Conservation (phyloP, 2,329 filamentous ascomycete genomes). For the Paradendryphiella salina region DNA sequence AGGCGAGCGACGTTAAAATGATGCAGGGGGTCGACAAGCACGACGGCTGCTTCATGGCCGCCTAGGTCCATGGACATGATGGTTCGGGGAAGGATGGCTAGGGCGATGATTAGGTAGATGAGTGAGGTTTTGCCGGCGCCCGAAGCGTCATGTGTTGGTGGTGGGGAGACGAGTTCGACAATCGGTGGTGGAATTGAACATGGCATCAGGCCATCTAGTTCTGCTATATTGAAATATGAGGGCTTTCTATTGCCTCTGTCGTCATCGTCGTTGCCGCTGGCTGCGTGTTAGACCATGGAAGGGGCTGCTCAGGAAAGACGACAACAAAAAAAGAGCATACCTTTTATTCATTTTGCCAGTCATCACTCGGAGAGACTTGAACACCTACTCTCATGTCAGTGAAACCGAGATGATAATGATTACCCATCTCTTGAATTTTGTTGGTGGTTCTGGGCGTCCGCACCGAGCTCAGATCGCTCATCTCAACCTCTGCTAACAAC, state of each 20-base stretch:
- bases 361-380: slow-evolving; percentile 45
- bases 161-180: slow-evolving; percentile 59
- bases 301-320: background rate
- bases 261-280: background rate
- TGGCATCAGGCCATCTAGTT: slow-evolving; percentile 50
- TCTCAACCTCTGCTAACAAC: slow-evolving; percentile 51
- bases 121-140: slow-evolving; percentile 62
- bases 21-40: slow-evolving; percentile 60
- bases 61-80: slow-evolving; percentile 31
- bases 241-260: background rate
- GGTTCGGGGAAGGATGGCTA: slow-evolving; percentile 54
- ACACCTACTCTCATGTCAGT: slow-evolving; percentile 39
- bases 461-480: slow-evolving; percentile 38
- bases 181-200: slow-evolving; percentile 15
- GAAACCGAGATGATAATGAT: background rate
- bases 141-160: slow-evolving; percentile 41
- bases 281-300: background rate
- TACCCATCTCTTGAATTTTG: background rate
- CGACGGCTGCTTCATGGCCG: slow-evolving; percentile 52
- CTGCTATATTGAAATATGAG: slow-evolving; percentile 48
- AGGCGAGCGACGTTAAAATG: slow-evolving; percentile 59
- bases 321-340: slow-evolving; percentile 1
- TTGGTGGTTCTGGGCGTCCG: slow-evolving; percentile 1
- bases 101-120: slow-evolving; percentile 59
- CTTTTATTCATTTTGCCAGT: slow-evolving; percentile 16